These are phyloP conservation scores for Brassica incana DNA, from an alignment of 345 rosid genomes.

Conservation along the genomic window DNA sequence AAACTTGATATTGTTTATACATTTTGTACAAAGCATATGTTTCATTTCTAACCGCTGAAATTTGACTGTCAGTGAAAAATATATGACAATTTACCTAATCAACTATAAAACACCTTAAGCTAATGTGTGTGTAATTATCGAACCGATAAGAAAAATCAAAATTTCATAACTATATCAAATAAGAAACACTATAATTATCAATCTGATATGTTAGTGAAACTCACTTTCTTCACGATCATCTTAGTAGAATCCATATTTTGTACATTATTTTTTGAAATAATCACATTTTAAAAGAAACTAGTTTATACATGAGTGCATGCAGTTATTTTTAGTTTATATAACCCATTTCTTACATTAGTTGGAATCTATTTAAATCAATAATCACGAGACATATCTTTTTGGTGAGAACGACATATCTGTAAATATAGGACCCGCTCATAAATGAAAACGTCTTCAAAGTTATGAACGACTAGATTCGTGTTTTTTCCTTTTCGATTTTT, in stretches of 20 bases:
- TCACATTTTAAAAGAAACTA: not conserved
- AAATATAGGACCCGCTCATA: conserved; percentile 31
- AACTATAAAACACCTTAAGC: not conserved
- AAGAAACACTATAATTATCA: not conserved
- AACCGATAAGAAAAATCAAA: not conserved
- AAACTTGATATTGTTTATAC: not conserved
- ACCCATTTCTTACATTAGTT: not conserved
- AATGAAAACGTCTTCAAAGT: conserved; percentile 24
- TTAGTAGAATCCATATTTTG: no score
- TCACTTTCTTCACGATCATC: no score
- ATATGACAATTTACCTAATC: not conserved
- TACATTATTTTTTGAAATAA: not conserved
- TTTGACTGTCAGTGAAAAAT: not conserved
- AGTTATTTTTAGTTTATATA: not conserved
- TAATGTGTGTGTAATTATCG: not conserved
- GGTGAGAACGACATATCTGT: conserved; percentile 14
- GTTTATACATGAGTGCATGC: not conserved
- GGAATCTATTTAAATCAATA: not conserved
- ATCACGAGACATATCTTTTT: not conserved
- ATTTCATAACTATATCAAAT: not conserved
- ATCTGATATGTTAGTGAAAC: not conserved
- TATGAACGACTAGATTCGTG: conserved; percentile 18
- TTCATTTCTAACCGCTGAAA: not conserved
- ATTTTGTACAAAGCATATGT: not conserved
- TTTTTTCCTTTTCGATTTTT: not conserved